phyloP scores from a whole-genome alignment of 306 rosid species.

The Cicer arietinum region DNA sequence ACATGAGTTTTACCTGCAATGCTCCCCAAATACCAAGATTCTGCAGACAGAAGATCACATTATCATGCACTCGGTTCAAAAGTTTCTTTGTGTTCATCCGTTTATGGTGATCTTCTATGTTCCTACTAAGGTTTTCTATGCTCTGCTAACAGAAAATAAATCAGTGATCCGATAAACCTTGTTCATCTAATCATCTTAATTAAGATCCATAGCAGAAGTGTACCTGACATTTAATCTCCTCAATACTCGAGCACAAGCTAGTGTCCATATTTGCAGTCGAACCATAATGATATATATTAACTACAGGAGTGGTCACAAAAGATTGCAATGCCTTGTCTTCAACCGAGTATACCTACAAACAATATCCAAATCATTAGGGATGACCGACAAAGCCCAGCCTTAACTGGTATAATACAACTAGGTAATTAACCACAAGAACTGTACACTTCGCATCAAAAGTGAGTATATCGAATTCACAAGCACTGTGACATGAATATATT shows the following conservation, averaged over 20 bases:
- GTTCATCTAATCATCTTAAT: conserved; percentile 41
- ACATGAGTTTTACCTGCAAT: conserved; percentile 62
- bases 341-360: conserved; percentile 77
- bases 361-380: conserved; percentile 27
- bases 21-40: conserved; percentile 93
- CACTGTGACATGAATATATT: conserved; percentile 2
- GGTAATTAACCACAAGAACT: conserved; percentile 34
- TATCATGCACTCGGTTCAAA: conserved; percentile 75
- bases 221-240: conserved; percentile 72
- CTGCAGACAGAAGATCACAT: conserved; percentile 66
- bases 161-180: conserved; percentile 33
- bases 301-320: conserved; percentile 66
- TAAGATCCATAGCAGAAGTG: conserved; percentile 44
- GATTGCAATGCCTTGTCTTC: conserved; percentile 61
- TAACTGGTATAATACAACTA: conserved; percentile 24
- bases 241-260: conserved; percentile 54
- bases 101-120: conserved; percentile 57
- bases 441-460: conserved; percentile 1
- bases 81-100: conserved; percentile 64
- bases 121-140: conserved; percentile 56
- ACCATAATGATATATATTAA: conserved; percentile 58
- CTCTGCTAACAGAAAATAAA: conserved; percentile 62
- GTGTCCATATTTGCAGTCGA: conserved; percentile 47
- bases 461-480: conserved; percentile 24
- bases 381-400: conserved; percentile 14